Percentiles rank a stretch among this genome's conserved stretches.
Conservation (phyloP, 164 flowering plant genomes). For the Amborella trichopoda region DNA sequence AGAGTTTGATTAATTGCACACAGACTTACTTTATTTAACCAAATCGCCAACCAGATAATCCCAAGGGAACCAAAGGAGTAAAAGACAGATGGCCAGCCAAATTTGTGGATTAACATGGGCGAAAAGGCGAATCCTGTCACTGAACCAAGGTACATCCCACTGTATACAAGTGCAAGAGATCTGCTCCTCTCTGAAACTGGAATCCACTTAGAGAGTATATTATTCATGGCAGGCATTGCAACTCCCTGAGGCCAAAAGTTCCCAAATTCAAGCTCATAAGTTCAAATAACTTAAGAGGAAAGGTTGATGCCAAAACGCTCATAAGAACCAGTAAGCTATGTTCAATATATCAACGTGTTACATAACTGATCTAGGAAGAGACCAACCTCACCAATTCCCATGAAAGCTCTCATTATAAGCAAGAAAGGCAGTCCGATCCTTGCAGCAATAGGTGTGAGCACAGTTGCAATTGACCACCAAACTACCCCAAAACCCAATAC, state of each 20-base stretch:
- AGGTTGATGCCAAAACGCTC: too few species aligned
- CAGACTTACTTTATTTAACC: slow-evolving; percentile 64
- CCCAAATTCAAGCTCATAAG: too few species aligned
- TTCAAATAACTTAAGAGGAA: too few species aligned
- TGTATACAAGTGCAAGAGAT: slow-evolving; percentile 92
- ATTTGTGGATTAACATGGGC: slow-evolving; percentile 71
- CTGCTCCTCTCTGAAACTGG: slow-evolving; percentile 99
- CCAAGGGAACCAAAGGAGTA: slow-evolving; percentile 97
- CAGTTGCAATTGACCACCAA: slow-evolving; percentile 96
- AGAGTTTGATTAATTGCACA: too few species aligned
- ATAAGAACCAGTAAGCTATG: too few species aligned
- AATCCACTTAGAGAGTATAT: slow-evolving; percentile 88
- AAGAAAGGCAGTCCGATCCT: slow-evolving; percentile 79
- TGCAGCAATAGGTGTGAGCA: slow-evolving; percentile 96
- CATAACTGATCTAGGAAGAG: too few species aligned
- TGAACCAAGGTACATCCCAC: slow-evolving; percentile 99
- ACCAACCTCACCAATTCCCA: slow-evolving; percentile 99
- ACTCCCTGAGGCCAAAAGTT: slow-evolving; percentile 75
- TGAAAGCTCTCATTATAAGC: slow-evolving; percentile 87
- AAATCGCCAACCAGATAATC: slow-evolving; percentile 84
- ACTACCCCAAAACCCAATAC: slow-evolving; percentile 93
- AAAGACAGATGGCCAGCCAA: slow-evolving; percentile 97
- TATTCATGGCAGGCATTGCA: slow-evolving; percentile 99
- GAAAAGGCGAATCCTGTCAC: slow-evolving; percentile 86
- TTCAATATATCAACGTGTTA: too few species aligned